A percentile compares a stretch with the other conserved stretches of the same genome.
Conservation (phyloP, 768 basidiomycete genomes). For the Steccherinum ochraceum region DNA sequence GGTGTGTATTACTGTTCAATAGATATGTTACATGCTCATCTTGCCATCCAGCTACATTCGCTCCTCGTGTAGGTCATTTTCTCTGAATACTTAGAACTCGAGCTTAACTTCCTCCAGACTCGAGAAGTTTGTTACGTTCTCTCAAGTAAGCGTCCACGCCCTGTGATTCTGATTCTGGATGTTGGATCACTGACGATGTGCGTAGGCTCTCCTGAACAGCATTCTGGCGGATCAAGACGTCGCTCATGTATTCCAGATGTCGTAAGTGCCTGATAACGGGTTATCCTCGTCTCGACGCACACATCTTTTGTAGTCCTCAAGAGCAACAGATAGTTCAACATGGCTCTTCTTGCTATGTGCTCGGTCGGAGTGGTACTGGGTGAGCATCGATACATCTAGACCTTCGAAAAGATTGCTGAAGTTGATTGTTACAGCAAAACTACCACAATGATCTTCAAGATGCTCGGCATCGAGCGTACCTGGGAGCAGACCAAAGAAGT, state of each 20-base stretch:
- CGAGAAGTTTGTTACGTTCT: slow-evolving; percentile 24
- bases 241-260: slow-evolving; percentile 25
- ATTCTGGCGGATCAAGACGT: slow-evolving; percentile 46
- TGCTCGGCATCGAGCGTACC: slow-evolving; percentile 16
- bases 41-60: slow-evolving; percentile 48
- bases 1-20: slow-evolving; percentile 23
- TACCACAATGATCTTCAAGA: slow-evolving; percentile 24
- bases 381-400: not conserved
- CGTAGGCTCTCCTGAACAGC: slow-evolving; percentile 7
- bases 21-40: not conserved
- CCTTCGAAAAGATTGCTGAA: not conserved
- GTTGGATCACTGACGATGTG: slow-evolving; percentile 2
- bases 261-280: slow-evolving; percentile 23
- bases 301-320: slow-evolving; percentile 28
- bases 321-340: slow-evolving; percentile 56
- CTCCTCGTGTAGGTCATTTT: slow-evolving; percentile 48
- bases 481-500: not conserved
- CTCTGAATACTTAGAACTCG: too few species aligned
- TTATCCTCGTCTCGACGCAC: too few species aligned
- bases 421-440: slow-evolving; percentile 13
- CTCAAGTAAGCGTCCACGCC: slow-evolving; percentile 15
- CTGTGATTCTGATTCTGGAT: slow-evolving; percentile 1
- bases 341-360: slow-evolving; percentile 52
- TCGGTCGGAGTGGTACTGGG: slow-evolving; percentile 61
- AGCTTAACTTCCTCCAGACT: too few species aligned